Evolutionary conservation across 2,329 filamentous ascomycete species (phyloP).

Genomic region (Lecanicillium sp.): DNA sequence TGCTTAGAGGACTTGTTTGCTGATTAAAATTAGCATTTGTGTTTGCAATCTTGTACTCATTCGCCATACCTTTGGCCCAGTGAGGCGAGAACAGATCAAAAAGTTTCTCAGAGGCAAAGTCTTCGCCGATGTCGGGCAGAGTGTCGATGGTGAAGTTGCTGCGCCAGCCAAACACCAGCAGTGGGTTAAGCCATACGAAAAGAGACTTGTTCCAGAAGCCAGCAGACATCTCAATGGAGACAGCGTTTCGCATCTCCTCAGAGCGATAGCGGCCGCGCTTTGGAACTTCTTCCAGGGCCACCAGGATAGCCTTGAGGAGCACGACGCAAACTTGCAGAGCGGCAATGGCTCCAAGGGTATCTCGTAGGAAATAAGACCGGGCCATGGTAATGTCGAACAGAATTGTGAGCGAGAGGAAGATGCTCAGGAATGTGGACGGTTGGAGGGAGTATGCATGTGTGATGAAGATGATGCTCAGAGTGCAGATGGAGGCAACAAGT

Average conservation of each 20-base stretch:
- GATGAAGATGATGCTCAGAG: not conserved
- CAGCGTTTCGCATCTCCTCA: not conserved
- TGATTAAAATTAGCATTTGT: not conserved
- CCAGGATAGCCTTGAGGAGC: not conserved
- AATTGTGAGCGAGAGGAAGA: not conserved
- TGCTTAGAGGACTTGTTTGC: not conserved
- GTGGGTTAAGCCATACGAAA: slow-evolving; percentile 2
- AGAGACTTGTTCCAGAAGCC: slow-evolving; percentile 7
- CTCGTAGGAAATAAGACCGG: not conserved
- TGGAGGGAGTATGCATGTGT: not conserved
- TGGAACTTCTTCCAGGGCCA: slow-evolving; percentile 1
- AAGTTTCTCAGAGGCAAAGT: not conserved
- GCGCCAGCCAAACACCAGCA: not conserved
- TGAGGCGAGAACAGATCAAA: not conserved
- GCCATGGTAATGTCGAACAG: not conserved
- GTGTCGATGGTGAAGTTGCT: not conserved
- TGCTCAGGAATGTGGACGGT: not conserved
- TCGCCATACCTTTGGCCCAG: not conserved
- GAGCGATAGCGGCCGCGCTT: not conserved
- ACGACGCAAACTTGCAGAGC: not conserved
- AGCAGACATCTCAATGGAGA: not conserved
- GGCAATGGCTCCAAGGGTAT: not conserved
- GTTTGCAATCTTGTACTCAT: too few relatives aligned
- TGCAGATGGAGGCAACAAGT: not conserved
- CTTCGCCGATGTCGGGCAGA: not conserved